Conservation (phyloP, 495 filamentous ascomycete genomes). For the Annulohypoxylon bovei region DNA sequence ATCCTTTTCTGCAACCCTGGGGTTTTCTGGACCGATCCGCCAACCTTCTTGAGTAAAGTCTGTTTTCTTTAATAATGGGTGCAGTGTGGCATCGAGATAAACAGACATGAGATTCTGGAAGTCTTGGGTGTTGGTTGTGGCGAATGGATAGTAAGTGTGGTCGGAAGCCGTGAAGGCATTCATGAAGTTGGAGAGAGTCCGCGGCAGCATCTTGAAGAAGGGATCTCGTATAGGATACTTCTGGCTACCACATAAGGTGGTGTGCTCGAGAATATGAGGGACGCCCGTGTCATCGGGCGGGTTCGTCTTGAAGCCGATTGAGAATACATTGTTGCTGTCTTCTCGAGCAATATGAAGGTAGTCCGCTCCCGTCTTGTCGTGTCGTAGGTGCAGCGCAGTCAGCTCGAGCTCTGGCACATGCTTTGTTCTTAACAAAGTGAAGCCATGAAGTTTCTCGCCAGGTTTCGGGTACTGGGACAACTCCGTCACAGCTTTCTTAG, state of each 20-base stretch:
- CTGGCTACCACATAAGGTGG: conserved; percentile 94
- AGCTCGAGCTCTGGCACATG: conserved; percentile 93
- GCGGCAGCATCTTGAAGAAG: conserved; percentile 99
- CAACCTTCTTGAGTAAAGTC: conserved; percentile 98
- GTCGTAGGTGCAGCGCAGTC: conserved; percentile 86
- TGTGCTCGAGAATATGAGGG: conserved; percentile 97
- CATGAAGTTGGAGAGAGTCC: conserved; percentile 98
- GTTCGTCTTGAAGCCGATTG: conserved; percentile 98
- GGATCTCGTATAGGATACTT: conserved; percentile 98
- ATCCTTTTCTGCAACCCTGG: conserved; percentile 58
- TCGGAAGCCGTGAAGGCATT: conserved; percentile 97
- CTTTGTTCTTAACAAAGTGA: conserved; percentile 86
- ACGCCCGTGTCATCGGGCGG: conserved; percentile 95
- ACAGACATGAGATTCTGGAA: conserved; percentile 96
- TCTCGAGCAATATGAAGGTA: conserved; percentile 94
- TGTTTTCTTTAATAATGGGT: conserved; percentile 85
- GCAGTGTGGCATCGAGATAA: conserved; percentile 92
- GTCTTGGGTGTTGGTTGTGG: conserved; percentile 95
- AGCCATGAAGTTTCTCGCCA: conserved; percentile 90
- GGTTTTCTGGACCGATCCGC: conserved; percentile 93
- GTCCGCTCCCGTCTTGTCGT: conserved; percentile 93
- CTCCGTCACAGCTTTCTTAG: conserved; percentile 74
- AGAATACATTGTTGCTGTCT: conserved; percentile 99
- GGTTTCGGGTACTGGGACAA: conserved; percentile 75
- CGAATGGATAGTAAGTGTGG: conserved; percentile 98